These are phyloP conservation scores for Paraphoma chrysanthemicola DNA, from an alignment of 2,329 filamentous ascomycete species.

Conservation along the genomic window DNA sequence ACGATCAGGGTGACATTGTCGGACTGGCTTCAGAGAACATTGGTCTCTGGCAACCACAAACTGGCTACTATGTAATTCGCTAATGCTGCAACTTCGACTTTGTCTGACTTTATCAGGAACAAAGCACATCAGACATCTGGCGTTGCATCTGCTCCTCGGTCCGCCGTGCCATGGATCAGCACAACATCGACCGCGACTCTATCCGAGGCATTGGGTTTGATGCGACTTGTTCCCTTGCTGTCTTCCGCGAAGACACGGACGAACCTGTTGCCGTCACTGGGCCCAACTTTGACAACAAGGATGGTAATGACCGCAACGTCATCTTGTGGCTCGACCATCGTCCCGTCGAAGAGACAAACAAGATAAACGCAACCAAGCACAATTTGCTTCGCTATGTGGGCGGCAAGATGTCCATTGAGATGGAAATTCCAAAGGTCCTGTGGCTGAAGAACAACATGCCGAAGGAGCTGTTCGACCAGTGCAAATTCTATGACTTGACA, in stretches of 20 bases:
- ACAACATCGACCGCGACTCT: slow-evolving; percentile 75
- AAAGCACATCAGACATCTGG: slow-evolving; percentile 99
- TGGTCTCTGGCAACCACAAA: slow-evolving; percentile 61
- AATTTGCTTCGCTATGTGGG: slow-evolving; percentile 95
- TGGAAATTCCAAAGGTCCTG: slow-evolving; percentile 98
- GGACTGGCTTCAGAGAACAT: slow-evolving; percentile 61
- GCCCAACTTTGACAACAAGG: slow-evolving; percentile 78
- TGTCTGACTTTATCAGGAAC: slow-evolving; percentile 66
- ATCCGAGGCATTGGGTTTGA: slow-evolving; percentile 96
- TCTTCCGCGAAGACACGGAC: slow-evolving; percentile 88
- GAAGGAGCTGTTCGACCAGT: slow-evolving; percentile 83
- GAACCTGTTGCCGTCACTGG: slow-evolving; percentile 91
- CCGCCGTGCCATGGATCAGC: slow-evolving; percentile 79
- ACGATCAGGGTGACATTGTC: slow-evolving; percentile 86
- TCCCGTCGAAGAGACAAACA: slow-evolving; percentile 85
- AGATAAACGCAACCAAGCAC: slow-evolving; percentile 92
- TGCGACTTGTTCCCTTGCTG: slow-evolving; percentile 95
- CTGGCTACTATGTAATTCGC: slow-evolving; percentile 60
- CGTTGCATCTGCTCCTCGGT: slow-evolving; percentile 90
- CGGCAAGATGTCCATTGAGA: slow-evolving; percentile 98
- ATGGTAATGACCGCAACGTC: slow-evolving; percentile 88
- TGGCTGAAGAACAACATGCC: slow-evolving; percentile 99
- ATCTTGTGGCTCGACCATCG: slow-evolving; percentile 98
- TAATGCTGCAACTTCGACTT: slow-evolving; percentile 4
- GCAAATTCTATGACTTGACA: slow-evolving; percentile 95